Evolutionary conservation across 2,329 filamentous ascomycete genomes (phyloP).

Genomic region (Neonectria magnoliae): DNA sequence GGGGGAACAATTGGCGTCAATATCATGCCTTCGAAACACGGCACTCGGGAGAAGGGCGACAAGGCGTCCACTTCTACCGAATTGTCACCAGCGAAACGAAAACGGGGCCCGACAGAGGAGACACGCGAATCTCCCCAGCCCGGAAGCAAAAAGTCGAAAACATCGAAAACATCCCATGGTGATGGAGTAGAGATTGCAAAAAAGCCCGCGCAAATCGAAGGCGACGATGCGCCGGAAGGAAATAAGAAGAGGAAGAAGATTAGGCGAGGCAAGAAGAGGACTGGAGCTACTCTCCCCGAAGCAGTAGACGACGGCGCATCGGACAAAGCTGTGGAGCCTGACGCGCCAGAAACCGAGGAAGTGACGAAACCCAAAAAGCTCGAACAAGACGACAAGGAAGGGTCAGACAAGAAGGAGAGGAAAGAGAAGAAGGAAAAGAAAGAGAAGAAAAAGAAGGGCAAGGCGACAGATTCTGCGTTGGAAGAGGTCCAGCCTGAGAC

Average conservation of each 20-base stretch:
- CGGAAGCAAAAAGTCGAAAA: conserved; percentile 50
- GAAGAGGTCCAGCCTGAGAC: conserved; percentile 4
- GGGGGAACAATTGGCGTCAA: conserved; percentile 30
- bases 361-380: conserved; percentile 32
- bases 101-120: conserved; percentile 48
- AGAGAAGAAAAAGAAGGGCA: conserved; percentile 21
- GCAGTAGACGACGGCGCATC: neutral
- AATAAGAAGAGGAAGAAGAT: conserved; percentile 41
- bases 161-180: conserved; percentile 25
- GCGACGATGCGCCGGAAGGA: conserved; percentile 26
- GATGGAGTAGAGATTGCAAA: conserved; percentile 11
- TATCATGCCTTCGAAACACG: conserved; percentile 56
- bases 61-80: neutral
- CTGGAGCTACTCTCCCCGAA: conserved; percentile 30
- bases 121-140: conserved; percentile 41
- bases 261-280: conserved; percentile 36
- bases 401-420: conserved; percentile 28
- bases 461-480: neutral
- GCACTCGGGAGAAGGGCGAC: conserved; percentile 47
- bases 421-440: conserved; percentile 25
- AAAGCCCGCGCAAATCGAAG: conserved; percentile 16
- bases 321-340: conserved; percentile 12
- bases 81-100: conserved; percentile 45
- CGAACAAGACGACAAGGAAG: conserved; percentile 50
- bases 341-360: conserved; percentile 37